Percentiles rank a stretch among this genome's conserved stretches.
Evolutionary conservation across 768 basidiomycete species (phyloP).

Genomic region (Termitomyces sp.): DNA sequence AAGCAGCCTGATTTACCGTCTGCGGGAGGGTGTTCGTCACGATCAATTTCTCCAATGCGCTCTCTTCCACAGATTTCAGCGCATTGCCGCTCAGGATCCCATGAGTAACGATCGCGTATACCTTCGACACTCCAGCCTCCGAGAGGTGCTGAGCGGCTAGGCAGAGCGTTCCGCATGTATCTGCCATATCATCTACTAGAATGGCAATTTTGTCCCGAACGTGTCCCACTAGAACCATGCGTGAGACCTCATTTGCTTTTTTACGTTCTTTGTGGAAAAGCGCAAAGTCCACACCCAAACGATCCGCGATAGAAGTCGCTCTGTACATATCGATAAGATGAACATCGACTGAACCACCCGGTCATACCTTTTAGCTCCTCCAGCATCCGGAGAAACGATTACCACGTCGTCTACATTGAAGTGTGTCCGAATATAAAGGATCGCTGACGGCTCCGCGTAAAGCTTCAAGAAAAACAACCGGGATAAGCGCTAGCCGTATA

Average conservation of each 20-base stretch:
- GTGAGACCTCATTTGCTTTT: constrained; percentile 91
- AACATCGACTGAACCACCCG: constrained; percentile 6
- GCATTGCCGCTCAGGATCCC: constrained; percentile 93
- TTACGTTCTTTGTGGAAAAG: constrained; percentile 99
- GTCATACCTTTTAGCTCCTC: constrained; percentile 90
- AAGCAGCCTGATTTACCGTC: constrained; percentile 60
- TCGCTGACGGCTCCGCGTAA: constrained; percentile 92
- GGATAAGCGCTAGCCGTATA: not conserved
- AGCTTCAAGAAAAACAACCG: constrained; percentile 41
- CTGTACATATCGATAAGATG: constrained; percentile 34
- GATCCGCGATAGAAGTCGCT: constrained; percentile 95
- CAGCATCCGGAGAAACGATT: constrained; percentile 97
- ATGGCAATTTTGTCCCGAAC: constrained; percentile 92
- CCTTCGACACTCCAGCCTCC: constrained; percentile 81
- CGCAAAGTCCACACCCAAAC: constrained; percentile 94
- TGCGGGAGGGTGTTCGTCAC: constrained; percentile 99
- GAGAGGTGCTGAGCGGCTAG: constrained; percentile 85
- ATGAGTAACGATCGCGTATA: constrained; percentile 93
- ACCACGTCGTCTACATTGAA: constrained; percentile 83
- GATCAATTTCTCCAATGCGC: constrained; percentile 86
- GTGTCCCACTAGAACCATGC: constrained; percentile 94
- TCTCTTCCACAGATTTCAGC: constrained; percentile 62
- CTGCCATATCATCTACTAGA: constrained; percentile 97
- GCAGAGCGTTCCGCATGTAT: constrained; percentile 92
- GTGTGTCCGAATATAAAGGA: constrained; percentile 90